Base-by-base conservation (phyloP, 2,329 filamentous ascomycete species). In the Mollisia scopiformis region DNA sequence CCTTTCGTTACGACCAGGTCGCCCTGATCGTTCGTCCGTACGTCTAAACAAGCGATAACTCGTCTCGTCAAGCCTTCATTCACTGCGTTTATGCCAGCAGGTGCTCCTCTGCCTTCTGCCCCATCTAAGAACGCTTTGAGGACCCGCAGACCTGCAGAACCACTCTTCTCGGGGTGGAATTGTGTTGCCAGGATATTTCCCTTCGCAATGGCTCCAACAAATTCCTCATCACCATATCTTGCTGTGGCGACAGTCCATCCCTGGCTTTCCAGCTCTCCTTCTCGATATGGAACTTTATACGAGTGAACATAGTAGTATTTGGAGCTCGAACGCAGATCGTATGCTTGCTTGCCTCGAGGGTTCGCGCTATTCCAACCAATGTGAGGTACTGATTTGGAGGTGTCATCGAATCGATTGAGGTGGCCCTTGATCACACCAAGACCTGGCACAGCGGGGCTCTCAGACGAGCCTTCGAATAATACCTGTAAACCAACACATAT, bases 301-400 rank as follows among this genome's bases (percentile, higher is more conserved):
- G 92, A 93, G 81, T 99, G 95, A 59, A 99, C 94, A 74, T 99
- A 99, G 79, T 99, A 99, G 81, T 99, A 99, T 77, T 98, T 99
- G 73, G 91, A 96, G 56, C 84, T 83, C 0, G 91, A 88, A 28
- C 85, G 81, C 57, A 99, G 78, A 59, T 90, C 93, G 75, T 94
- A 97, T 60, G 98, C 84, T 68, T 81, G 84, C 64, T 84, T 77
- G 19, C 77, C 73, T 63, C 68, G 72, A 10, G 88, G 87, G 69
- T 88, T 88, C 47, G 96, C 95, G 68, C 88, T 93, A 77, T 99
- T 99, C 95, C 95, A 99, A 58, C 95, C 95, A 75, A 99, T 99
- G 78, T 99, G 96, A 39, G 95, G 95, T n/a, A 99, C 96, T 37
- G 93, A 88, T 79, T 98, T 98, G 70, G 85, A 80, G 31, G 77